These are phyloP conservation scores for Xerocomellus amylosporus DNA, from an alignment of 768 basidiomycete genomes.

Conservation along the genomic window DNA sequence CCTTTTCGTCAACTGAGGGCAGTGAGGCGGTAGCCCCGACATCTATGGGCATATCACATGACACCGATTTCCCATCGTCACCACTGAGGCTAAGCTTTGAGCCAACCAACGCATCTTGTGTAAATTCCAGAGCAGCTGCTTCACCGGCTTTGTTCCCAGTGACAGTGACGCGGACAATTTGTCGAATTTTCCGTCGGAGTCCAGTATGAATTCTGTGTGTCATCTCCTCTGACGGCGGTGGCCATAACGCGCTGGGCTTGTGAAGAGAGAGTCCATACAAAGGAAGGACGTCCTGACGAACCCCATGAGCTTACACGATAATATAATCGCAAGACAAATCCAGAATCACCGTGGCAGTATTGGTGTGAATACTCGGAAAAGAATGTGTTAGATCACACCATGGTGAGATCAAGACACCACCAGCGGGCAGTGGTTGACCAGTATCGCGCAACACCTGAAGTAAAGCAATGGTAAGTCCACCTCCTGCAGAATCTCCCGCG, in stretches of 20 bases:
- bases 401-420: constrained; percentile 86
- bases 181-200: constrained; percentile 59
- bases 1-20: constrained; percentile 36
- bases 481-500: constrained; percentile 92
- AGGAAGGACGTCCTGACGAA: constrained; percentile 71
- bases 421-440: constrained; percentile 79
- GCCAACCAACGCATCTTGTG: constrained; percentile 4
- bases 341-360: constrained; percentile 71
- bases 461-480: constrained; percentile 78
- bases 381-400: constrained; percentile 96
- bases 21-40: constrained; percentile 48
- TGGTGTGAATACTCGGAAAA: constrained; percentile 83
- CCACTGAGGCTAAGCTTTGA: constrained; percentile 10
- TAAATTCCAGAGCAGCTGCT: neutral
- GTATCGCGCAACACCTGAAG: constrained; percentile 86
- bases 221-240: constrained; percentile 65
- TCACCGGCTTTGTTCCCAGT: constrained; percentile 11
- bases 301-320: neutral
- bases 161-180: constrained; percentile 44
- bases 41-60: constrained; percentile 39
- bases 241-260: constrained; percentile 79
- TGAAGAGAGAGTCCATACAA: constrained; percentile 72
- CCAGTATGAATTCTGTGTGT: constrained; percentile 54
- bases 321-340: neutral
- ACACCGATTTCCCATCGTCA: constrained; percentile 10